Evolutionary conservation across 495 filamentous ascomycete genomes (phyloP), one percentile per base, ranked within the genome.

Genomic region (Lepidopterella palustris): DNA sequence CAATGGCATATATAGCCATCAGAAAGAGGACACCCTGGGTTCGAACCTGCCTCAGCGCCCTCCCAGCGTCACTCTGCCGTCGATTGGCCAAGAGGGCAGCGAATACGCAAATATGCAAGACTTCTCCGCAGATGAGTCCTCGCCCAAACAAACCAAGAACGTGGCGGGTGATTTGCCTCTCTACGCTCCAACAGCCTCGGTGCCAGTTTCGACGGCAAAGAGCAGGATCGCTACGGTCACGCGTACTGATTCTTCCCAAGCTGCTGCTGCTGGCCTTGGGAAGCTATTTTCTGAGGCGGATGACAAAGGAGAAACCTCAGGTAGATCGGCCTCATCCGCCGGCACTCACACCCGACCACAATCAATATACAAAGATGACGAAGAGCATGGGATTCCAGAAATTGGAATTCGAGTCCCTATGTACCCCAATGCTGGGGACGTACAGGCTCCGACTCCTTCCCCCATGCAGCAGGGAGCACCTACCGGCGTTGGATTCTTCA

Each of bases 331-430:
- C 75, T 84, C 77, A 2, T 82, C 82, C 1, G 71, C 70, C 13
- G 64, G 75, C 73, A 24, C 79, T 74, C 21, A 20, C 48, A 50
- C 76, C 71, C 31, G 82, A 76, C 63, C 83, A 59, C 55, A 66
- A 75, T 56, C 73, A 67, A 29, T 79, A 68, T 54, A 78, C 78
- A 53, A 78, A 48, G 74, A 79, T n/a, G 83, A 68, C 11, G 85
- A 88, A 20, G 89, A 91, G 62, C 83, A 87, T 60, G 92, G 92
- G 11, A 95, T 96, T 61, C 92, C 91, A 10, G 87, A 92, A 68
- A 93, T 96, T 61, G 91, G 91, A 35, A 79, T 84, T 68, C 82
- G 90, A 65, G 92, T 97, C 21, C 95, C 93, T 31, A 95, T 99
- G 90, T 87, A 92, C 68, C 86, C 86, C 32, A 84, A 95, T 74